Evolutionary conservation across 371 early-diverging fungal genomes (phyloP).

Genomic region (Mucor piriformis): DNA sequence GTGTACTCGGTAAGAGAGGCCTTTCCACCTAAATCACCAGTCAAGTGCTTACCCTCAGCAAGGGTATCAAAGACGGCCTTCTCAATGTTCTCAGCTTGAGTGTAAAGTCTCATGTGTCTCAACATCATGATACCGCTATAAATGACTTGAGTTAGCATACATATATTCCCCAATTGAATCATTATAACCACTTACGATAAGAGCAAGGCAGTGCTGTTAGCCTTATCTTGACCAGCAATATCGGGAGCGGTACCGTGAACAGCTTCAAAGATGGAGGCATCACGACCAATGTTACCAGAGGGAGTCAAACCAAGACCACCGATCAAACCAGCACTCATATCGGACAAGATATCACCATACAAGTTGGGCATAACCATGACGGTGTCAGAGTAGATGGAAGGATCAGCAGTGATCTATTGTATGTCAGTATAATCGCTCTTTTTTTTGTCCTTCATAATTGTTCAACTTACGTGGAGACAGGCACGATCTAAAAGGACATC

Average conservation of each 20-base stretch:
- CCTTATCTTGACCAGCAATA: conserved; percentile 77
- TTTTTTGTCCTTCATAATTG: background rate
- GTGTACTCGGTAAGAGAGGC: conserved; percentile 91
- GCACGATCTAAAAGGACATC: conserved; percentile 94
- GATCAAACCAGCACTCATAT: conserved; percentile 97
- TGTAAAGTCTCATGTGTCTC: conserved; percentile 87
- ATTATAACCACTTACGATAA: conserved; percentile 7
- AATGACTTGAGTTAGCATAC: too few relatives aligned
- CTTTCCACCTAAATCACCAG: conserved; percentile 93
- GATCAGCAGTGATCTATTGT: conserved; percentile 90
- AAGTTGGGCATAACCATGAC: conserved; percentile 99
- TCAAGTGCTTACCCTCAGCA: conserved; percentile 86
- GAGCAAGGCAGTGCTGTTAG: conserved; percentile 87
- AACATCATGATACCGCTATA: conserved; percentile 91
- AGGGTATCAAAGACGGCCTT: conserved; percentile 90
- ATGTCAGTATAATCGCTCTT: background rate
- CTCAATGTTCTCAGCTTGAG: conserved; percentile 84
- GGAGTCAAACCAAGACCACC: conserved; percentile 98
- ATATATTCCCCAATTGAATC: too few relatives aligned
- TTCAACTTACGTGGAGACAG: conserved; percentile 74
- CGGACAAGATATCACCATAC: conserved; percentile 98
- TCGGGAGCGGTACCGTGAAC: conserved; percentile 99
- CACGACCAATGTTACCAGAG: conserved; percentile 96
- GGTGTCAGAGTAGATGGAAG: conserved; percentile 84
- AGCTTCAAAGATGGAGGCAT: conserved; percentile 96